Evolutionary conservation across 2,329 filamentous ascomycete species (phyloP), one percentile per base, ranked within the genome.

Genomic region (Amphichorda felina): DNA sequence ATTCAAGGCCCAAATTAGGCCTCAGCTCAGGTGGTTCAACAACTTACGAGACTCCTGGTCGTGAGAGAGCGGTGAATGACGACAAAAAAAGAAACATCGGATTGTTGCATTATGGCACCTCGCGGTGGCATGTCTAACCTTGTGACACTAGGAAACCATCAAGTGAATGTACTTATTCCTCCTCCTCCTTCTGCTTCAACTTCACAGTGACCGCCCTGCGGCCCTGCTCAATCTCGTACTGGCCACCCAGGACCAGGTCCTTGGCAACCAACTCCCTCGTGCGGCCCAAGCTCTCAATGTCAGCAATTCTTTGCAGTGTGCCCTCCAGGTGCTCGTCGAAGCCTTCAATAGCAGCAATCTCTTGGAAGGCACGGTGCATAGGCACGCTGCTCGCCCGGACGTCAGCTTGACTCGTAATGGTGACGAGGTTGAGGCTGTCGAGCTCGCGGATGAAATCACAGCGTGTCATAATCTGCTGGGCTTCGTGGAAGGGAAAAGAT

Each of bases 241-340:
- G 81, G 2, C 87, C 87, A 10, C 83, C 78, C 22, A 88, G 65
- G 50, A 91, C 89, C 27, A 96, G 66, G 56, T 96, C 91, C 63
- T 98, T 98, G 44, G 94, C 83, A 2, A 94, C 93, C 35, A 98
- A 56, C 60, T 98, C 91, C 41, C 89, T 77, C n/a, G 91, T 98
- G 42, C 91, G 70, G 25, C 88, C 89, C 41, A 98, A 67, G 49
- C 80, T 88, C 65, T 98, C 91, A 52, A 98, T 98, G 43, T 82
- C 88, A n/a, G 70, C 61, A 45, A 98, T 98, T 16, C 91, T 73
- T 39, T 89, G 72, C 17, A 94, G 63, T 0, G 91, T 96, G 3
- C 72, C 78, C 41, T 94, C 78, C 13, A 98, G 63, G 53, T 87
- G 80, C 43, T 88, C 66, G 17, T 86, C 77, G 55, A 98, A 98